A percentile compares a stretch with the other conserved stretches of the same genome.
phyloP scores from a whole-genome alignment of 2,329 filamentous ascomycete species.

The Celoporthe dispersa region DNA sequence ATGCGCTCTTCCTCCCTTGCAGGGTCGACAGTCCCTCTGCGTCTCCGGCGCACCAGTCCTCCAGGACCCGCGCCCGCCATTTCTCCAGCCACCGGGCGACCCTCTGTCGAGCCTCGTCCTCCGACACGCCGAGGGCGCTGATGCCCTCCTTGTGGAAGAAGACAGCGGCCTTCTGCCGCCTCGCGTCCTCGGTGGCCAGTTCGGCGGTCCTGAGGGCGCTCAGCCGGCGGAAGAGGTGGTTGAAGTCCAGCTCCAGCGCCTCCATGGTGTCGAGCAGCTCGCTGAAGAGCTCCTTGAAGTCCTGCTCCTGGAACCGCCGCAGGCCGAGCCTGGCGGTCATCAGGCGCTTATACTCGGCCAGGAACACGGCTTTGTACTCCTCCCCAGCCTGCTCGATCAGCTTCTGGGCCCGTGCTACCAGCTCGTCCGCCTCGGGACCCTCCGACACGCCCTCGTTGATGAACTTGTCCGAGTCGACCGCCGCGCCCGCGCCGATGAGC shows the following conservation, averaged over 20 bases:
- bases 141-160: conserved; percentile 84
- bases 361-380: conserved; percentile 86
- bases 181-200: conserved; percentile 65
- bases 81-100: conserved; percentile 80
- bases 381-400: conserved; percentile 81
- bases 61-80: conserved; percentile 72
- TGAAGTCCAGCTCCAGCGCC: conserved; percentile 84
- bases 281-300: conserved; percentile 84
- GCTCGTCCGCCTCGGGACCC: conserved; percentile 63
- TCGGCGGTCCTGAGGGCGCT: conserved; percentile 65
- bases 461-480: conserved; percentile 74
- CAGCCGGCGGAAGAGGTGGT: conserved; percentile 87
- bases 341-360: conserved; percentile 84
- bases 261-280: conserved; percentile 82
- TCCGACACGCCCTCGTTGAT: conserved; percentile 71
- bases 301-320: conserved; percentile 67
- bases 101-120: conserved; percentile 66
- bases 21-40: conserved; percentile 38
- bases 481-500: conserved; percentile 75
- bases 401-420: conserved; percentile 80
- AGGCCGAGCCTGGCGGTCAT: conserved; percentile 84
- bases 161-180: conserved; percentile 66
- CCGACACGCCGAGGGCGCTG: conserved; percentile 57
- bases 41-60: conserved; percentile 69
- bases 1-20: conserved; percentile 65